Evolutionary conservation across 139 green algal genomes (phyloP).

Genomic region (Closterium sp.): DNA sequence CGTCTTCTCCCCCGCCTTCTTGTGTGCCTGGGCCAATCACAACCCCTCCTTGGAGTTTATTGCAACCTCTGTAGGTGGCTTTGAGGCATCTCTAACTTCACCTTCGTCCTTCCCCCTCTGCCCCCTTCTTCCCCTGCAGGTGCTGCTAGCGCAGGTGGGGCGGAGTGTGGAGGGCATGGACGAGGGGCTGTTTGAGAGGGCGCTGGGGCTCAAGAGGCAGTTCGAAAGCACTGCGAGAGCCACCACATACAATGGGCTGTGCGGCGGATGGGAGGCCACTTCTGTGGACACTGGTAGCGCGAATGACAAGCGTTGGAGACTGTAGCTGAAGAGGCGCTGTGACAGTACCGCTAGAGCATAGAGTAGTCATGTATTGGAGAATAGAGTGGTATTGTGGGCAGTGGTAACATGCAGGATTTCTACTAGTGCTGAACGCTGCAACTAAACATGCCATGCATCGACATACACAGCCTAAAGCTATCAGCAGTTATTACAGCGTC

Average conservation of each 20-base stretch:
- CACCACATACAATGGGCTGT: background rate
- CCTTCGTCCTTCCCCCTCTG: too few species aligned
- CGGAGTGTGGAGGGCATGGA: background rate
- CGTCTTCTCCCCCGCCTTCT: background rate
- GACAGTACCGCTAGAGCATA: background rate
- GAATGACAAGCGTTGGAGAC: background rate
- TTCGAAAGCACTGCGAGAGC: background rate
- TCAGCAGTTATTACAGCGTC: too few species aligned
- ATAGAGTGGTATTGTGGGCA: too few species aligned
- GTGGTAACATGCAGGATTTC: too few species aligned
- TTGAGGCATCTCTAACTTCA: too few species aligned
- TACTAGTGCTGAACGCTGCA: too few species aligned
- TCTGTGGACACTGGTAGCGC: background rate
- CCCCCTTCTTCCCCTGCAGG: background rate
- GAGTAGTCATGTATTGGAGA: too few species aligned
- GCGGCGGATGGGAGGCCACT: background rate
- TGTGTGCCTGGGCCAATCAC: background rate
- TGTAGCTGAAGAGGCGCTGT: background rate
- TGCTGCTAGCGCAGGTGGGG: background rate
- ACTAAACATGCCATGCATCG: too few species aligned
- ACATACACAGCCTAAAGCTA: too few species aligned
- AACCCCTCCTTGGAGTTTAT: too few species aligned
- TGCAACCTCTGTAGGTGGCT: too few species aligned
- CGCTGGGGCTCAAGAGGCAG: background rate
- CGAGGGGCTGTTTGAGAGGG: background rate